phyloP scores from a whole-genome alignment of 768 basidiomycete genomes.

The Paxillus involutus region DNA sequence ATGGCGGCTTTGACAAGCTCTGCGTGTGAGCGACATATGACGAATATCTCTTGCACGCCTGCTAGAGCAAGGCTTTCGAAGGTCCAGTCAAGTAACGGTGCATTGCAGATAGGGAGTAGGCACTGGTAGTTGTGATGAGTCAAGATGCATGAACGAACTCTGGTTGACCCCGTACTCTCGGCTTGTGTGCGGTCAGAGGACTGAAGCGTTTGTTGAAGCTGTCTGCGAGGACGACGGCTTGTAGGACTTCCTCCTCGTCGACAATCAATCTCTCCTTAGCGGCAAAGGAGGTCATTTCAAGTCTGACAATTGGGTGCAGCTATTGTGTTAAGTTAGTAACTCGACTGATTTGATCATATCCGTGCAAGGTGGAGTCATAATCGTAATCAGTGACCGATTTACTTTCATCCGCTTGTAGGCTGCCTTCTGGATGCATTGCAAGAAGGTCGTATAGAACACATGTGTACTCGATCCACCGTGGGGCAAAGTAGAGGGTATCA shows the following conservation, averaged over 20 bases:
- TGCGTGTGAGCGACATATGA: conserved; percentile 90
- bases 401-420: too few species aligned
- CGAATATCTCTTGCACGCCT: conserved; percentile 94
- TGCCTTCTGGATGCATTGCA: conserved; percentile 27
- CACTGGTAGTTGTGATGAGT: conserved; percentile 51
- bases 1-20: conserved; percentile 84
- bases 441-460: conserved; percentile 31
- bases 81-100: conserved; percentile 93
- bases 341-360: background rate
- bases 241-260: conserved; percentile 83
- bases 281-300: conserved; percentile 52
- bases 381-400: background rate
- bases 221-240: conserved; percentile 95
- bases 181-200: conserved; percentile 84
- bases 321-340: too few species aligned
- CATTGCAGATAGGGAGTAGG: conserved; percentile 91
- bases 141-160: conserved; percentile 10
- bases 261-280: conserved; percentile 65
- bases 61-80: conserved; percentile 93
- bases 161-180: conserved; percentile 59
- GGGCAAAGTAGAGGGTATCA: conserved; percentile 46
- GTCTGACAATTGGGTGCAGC: background rate
- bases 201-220: conserved; percentile 93
- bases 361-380: conserved; percentile 24
- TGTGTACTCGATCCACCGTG: conserved; percentile 31